Percentiles rank a stretch among this genome's conserved stretches.
These are phyloP conservation scores for Rhynchosporium secalis DNA, from an alignment of 2,329 filamentous ascomycete species.

Conservation along the genomic window DNA sequence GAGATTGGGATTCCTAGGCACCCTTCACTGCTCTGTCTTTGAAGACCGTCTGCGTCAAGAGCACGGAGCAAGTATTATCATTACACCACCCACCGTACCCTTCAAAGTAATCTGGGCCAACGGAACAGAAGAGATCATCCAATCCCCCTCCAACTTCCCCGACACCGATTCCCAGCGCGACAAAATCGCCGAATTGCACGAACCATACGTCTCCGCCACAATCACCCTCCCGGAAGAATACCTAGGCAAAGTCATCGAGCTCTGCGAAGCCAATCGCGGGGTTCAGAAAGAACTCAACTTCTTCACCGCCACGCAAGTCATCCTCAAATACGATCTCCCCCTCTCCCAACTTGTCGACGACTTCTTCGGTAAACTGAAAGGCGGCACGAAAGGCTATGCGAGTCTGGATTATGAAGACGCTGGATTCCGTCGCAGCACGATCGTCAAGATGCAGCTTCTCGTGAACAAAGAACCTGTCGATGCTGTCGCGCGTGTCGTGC, in stretches of 20 bases:
- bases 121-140: slow-evolving; percentile 75
- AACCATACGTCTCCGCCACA: slow-evolving; percentile 78
- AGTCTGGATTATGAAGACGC: slow-evolving; percentile 96
- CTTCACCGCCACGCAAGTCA: slow-evolving; percentile 89
- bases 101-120: slow-evolving; percentile 80
- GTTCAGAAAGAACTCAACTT: slow-evolving; percentile 86
- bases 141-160: slow-evolving; percentile 86
- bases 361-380: slow-evolving; percentile 95
- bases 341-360: slow-evolving; percentile 91
- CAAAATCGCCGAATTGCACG: slow-evolving; percentile 61
- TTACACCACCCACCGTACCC: slow-evolving; percentile 92
- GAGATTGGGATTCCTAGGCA: slow-evolving; percentile 93
- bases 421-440: slow-evolving; percentile 75
- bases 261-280: slow-evolving; percentile 88
- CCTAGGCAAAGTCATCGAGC: slow-evolving; percentile 88
- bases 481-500: slow-evolving; percentile 88
- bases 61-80: slow-evolving; percentile 91
- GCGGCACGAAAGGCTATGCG: slow-evolving; percentile 90
- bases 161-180: slow-evolving; percentile 57
- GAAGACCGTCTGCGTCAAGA: slow-evolving; percentile 93
- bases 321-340: slow-evolving; percentile 88
- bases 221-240: slow-evolving; percentile 94
- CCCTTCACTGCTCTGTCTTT: slow-evolving; percentile 97
- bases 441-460: slow-evolving; percentile 87
- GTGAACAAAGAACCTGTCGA: slow-evolving; percentile 95